Evolutionary conservation across 2,329 filamentous ascomycete genomes (phyloP).

Genomic region (Oidium heveae): DNA sequence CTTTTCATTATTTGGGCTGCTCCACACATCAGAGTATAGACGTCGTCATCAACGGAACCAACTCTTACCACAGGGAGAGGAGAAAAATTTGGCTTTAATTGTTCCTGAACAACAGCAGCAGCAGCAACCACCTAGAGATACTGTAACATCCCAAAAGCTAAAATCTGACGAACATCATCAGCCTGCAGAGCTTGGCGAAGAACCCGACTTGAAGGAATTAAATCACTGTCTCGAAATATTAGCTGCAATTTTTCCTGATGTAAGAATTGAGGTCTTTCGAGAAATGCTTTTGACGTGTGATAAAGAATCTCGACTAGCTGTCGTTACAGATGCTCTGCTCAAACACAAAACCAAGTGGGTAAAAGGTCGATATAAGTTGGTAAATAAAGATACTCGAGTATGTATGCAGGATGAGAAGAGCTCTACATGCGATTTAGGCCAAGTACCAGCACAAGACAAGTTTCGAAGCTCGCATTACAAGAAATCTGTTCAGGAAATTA

Average conservation of each 20-base stretch:
- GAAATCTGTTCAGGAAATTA: slow-evolving; percentile 37
- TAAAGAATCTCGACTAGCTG: slow-evolving; percentile 48
- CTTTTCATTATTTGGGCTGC: neutral
- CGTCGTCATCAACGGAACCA: neutral
- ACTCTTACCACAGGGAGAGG: neutral
- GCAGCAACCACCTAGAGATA: neutral
- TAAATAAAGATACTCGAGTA: slow-evolving; percentile 13
- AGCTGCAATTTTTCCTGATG: slow-evolving; percentile 49
- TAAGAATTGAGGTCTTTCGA: slow-evolving; percentile 61
- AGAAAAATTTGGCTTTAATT: too few relatives aligned
- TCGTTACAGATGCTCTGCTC: slow-evolving; percentile 53
- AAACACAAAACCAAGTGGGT: slow-evolving; percentile 47
- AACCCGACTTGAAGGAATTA: slow-evolving; percentile 39
- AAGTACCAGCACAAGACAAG: slow-evolving; percentile 32
- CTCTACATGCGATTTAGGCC: slow-evolving; percentile 1
- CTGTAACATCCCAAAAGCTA: neutral
- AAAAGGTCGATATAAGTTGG: slow-evolving; percentile 36
- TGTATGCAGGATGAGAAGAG: slow-evolving; percentile 5
- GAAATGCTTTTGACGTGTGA: slow-evolving; percentile 56
- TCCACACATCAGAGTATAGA: neutral
- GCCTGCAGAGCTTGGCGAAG: slow-evolving; percentile 15
- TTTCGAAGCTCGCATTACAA: slow-evolving; percentile 46
- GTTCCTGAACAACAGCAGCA: neutral
- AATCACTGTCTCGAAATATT: slow-evolving; percentile 45
- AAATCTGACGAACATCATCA: neutral